Evolutionary conservation across 495 filamentous ascomycete species (phyloP).

Genomic region (Aspergillus asperescens): DNA sequence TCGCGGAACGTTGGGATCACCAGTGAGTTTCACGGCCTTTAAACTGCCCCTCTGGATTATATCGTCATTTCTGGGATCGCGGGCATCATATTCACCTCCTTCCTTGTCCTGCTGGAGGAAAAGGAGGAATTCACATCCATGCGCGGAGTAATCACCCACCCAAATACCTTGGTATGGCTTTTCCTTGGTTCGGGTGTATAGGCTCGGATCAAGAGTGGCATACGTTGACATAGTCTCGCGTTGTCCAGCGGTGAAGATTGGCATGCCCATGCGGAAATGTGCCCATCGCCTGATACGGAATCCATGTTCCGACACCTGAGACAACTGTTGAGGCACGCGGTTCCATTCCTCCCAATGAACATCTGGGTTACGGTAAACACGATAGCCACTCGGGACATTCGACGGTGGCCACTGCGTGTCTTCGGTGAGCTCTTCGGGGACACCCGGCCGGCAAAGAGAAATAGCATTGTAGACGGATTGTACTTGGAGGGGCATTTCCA

Average conservation of each 20-base stretch:
- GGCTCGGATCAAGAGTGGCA: conserved; percentile 61
- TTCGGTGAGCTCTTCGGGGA: conserved; percentile 25
- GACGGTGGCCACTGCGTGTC: conserved; percentile 67
- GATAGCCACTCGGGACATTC: conserved; percentile 54
- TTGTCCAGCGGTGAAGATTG: conserved; percentile 36
- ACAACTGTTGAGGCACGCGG: conserved; percentile 33
- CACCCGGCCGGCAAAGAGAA: conserved; percentile 40
- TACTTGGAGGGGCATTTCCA: conserved; percentile 49
- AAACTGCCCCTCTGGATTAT: conserved; percentile 49
- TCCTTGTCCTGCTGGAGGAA: conserved; percentile 61
- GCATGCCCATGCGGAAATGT: conserved; percentile 39
- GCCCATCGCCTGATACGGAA: conserved; percentile 76
- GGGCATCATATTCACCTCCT: neutral
- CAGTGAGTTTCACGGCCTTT: conserved; percentile 84
- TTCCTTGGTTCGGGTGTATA: conserved; percentile 71
- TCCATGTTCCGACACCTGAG: conserved; percentile 53
- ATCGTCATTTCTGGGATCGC: conserved; percentile 9
- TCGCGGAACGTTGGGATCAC: conserved; percentile 81
- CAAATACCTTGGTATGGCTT: conserved; percentile 86
- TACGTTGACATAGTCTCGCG: conserved; percentile 70
- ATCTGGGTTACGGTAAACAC: conserved; percentile 23
- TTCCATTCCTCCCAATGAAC: conserved; percentile 36
- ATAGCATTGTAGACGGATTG: conserved; percentile 45
- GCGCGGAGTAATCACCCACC: conserved; percentile 83
- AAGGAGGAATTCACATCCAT: conserved; percentile 85